Evolutionary conservation across 2,329 filamentous ascomycete genomes (phyloP).

Genomic region (Aureobasidium sp.): DNA sequence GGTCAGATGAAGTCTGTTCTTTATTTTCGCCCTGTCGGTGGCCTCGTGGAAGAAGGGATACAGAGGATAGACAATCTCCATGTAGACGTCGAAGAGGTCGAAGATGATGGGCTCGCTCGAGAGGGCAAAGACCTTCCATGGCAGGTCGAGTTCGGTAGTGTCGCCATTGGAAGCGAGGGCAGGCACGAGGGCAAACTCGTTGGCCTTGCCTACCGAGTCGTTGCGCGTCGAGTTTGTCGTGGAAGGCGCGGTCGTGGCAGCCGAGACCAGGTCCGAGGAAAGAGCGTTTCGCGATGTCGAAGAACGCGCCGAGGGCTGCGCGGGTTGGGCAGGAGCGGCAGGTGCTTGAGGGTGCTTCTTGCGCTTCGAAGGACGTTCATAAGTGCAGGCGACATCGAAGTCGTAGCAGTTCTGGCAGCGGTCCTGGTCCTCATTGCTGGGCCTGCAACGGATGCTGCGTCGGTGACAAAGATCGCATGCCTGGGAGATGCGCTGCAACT

Average conservation of each 20-base stretch:
- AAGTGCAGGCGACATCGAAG: slow-evolving; percentile 45
- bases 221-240: neutral
- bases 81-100: slow-evolving; percentile 43
- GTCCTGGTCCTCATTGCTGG: slow-evolving; percentile 29
- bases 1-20: slow-evolving; percentile 37
- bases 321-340: neutral
- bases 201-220: slow-evolving; percentile 4
- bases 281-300: neutral
- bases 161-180: neutral
- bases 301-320: neutral
- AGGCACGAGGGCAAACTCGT: neutral
- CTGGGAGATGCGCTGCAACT: slow-evolving; percentile 31
- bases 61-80: slow-evolving; percentile 49
- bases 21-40: slow-evolving; percentile 37
- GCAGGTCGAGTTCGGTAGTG: slow-evolving; percentile 24
- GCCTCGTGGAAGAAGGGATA: slow-evolving; percentile 46
- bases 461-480: slow-evolving; percentile 46
- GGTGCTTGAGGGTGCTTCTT: slow-evolving; percentile 13
- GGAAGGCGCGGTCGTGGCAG: neutral
- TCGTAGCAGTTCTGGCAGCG: slow-evolving; percentile 46
- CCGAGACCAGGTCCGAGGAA: neutral
- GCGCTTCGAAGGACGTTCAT: slow-evolving; percentile 39
- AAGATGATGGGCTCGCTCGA: slow-evolving; percentile 35
- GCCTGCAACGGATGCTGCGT: slow-evolving; percentile 41
- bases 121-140: slow-evolving; percentile 38